Base-by-base conservation (phyloP, 2,329 filamentous ascomycete genomes). In the Apiospora sp. region DNA sequence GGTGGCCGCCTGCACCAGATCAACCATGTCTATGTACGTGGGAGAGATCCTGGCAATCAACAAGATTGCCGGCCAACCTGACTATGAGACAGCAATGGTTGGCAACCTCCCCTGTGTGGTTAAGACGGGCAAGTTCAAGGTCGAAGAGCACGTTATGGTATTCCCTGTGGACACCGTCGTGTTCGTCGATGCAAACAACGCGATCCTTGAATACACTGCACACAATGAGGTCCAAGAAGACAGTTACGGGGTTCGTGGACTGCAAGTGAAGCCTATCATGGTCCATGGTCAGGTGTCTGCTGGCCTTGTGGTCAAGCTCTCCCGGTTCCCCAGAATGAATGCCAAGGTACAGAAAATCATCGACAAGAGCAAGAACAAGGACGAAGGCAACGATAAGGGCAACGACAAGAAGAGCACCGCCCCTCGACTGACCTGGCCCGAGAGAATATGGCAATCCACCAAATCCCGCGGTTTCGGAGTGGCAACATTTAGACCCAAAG, bases 301-400 rank as follows among this genome's bases (percentile, higher is more conserved):
- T 48, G 67, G 67, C 67, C 67, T 68, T n/a, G 10, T 68, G 10
- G 67, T 48, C 41, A 68, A 68, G 24, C 67, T 68, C 22, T 22
- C 19, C 14, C 58, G 19, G n/a, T 64, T 64, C 30, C 58, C 58
- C 4, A 10, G 7, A 19, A 12, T 41, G 34, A n/a, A n/a, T 14
- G 19, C 10, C 34, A 64, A 64, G 14, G 58, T 64, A 64, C 58
- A 64, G 8, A 10, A n/a, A 4, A 6, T 41, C 10, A 4, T 34
- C 22, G 4, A 41, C 7, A 41, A 64, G 30, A 24, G 7, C 27
- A 58, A 37, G 37, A 41, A 41, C 37, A 41, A 41, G 37, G 37
- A 41, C 10, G 6, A 41, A 41, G 37, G 10, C 37, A 41, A 41
- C 8, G 4, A 16, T 10, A 30, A 30, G 24, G 30, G 16, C 30